Conservation (phyloP, 495 filamentous ascomycete genomes). For the Tuber calosporum region DNA sequence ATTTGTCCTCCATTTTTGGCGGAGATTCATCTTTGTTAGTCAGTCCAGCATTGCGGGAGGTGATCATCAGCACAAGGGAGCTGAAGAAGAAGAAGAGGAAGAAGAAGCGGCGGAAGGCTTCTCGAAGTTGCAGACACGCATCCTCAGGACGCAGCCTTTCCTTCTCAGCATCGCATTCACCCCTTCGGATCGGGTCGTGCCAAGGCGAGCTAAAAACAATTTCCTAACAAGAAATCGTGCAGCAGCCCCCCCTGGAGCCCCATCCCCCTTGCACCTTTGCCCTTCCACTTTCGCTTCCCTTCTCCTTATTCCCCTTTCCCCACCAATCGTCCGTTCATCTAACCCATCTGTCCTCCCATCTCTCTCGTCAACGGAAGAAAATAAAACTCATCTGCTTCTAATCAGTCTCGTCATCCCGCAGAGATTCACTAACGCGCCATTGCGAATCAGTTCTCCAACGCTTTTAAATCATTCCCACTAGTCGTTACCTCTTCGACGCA, state of each 20-base stretch:
- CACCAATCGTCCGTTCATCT: constrained; percentile 31
- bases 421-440: not conserved
- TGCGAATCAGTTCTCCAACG: not conserved
- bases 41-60: constrained; percentile 24
- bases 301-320: constrained; percentile 19
- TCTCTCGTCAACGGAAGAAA: not conserved
- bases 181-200: constrained; percentile 28
- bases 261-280: constrained; percentile 30
- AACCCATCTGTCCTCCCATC: constrained; percentile 10
- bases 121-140: constrained; percentile 30
- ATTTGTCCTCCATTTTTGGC: constrained; percentile 24
- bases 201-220: constrained; percentile 24
- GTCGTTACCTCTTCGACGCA: not conserved
- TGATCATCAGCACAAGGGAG: constrained; percentile 12
- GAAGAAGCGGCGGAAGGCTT: constrained; percentile 22
- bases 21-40: constrained; percentile 15
- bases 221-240: constrained; percentile 29
- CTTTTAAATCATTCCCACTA: not conserved
- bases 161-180: constrained; percentile 25
- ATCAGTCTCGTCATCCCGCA: not conserved
- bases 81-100: constrained; percentile 24
- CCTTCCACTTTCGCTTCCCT: constrained; percentile 30
- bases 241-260: constrained; percentile 29
- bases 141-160: constrained; percentile 11
- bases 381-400: not conserved